These are phyloP conservation scores for Polysphondylium violaceum DNA, from an alignment of 78 protist genomes.

Conservation along the genomic window DNA sequence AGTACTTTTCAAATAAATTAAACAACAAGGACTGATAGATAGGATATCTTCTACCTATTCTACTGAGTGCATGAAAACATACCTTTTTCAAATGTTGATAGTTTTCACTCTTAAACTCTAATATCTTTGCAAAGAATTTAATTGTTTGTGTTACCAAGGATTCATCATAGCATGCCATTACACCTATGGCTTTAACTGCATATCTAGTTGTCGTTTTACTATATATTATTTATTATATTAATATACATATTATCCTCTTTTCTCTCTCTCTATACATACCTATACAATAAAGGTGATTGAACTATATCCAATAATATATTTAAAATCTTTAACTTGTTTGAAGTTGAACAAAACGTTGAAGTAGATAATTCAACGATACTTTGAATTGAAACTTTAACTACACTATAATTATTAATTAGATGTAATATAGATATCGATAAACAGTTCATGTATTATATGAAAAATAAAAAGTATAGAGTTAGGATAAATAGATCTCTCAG, in stretches of 20 bases:
- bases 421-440: neutral
- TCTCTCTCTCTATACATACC: neutral
- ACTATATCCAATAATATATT: conserved; percentile 55
- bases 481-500: no score
- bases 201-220: conserved; percentile 45
- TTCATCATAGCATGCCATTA: conserved; percentile 67
- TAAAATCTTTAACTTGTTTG: conserved; percentile 8
- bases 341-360: conserved; percentile 3
- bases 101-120: conserved; percentile 64
- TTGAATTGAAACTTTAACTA: conserved; percentile 47
- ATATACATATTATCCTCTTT: neutral
- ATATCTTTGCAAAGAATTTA: conserved; percentile 57
- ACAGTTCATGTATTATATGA: neutral
- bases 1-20: conserved; percentile 45
- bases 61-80: conserved; percentile 57
- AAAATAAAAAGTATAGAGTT: neutral
- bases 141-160: conserved; percentile 58
- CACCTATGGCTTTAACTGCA: conserved; percentile 42
- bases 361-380: conserved; percentile 33
- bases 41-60: conserved; percentile 74
- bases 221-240: neutral
- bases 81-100: conserved; percentile 48
- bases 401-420: conserved; percentile 10
- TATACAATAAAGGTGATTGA: conserved; percentile 46
- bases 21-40: conserved; percentile 46